Percentiles rank a stretch among this genome's conserved stretches.
Conservation (phyloP, 257 asterid species). For the Solanum stenotomum region DNA sequence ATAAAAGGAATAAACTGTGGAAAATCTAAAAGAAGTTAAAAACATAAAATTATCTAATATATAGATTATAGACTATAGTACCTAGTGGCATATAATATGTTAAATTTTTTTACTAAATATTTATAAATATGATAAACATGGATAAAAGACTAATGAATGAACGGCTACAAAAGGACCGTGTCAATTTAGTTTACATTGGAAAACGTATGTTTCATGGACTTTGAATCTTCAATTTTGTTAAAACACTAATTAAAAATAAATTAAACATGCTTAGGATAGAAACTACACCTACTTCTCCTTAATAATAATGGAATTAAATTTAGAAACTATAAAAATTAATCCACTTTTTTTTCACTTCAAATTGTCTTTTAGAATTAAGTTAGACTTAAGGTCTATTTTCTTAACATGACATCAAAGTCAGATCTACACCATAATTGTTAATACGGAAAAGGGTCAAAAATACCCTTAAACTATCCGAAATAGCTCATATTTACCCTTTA, state of each 20-base stretch:
- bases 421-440: background rate
- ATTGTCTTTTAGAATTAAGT: background rate
- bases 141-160: background rate
- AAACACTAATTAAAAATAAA: background rate
- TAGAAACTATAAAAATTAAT: background rate
- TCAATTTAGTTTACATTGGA: background rate
- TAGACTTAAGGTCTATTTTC: fast-evolving
- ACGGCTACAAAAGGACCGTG: background rate
- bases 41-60: too few species aligned
- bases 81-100: background rate
- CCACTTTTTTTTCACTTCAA: background rate
- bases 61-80: too few species aligned
- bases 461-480: too few species aligned
- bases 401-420: background rate
- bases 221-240: background rate
- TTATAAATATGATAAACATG: background rate
- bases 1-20: background rate
- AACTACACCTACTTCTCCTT: background rate
- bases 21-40: background rate
- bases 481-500: too few species aligned
- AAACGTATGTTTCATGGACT: background rate
- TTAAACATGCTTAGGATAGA: background rate
- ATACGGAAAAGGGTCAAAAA: too few species aligned
- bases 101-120: background rate
- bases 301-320: background rate